phyloP scores from a whole-genome alignment of 2,329 filamentous ascomycete genomes.

The Fusarium luffae region DNA sequence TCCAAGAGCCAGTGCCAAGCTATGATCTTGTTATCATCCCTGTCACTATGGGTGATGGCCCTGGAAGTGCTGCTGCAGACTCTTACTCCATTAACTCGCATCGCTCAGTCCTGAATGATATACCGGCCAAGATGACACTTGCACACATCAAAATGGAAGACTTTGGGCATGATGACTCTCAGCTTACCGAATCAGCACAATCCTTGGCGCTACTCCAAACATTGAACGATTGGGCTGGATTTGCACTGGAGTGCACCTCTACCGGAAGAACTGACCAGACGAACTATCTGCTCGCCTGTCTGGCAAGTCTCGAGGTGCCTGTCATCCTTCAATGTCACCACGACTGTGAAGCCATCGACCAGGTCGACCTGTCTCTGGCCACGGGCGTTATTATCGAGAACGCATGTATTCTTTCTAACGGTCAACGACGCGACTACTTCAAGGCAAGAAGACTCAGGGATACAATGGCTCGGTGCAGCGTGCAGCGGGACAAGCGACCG shows the following conservation, averaged over 20 bases:
- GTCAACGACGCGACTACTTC: constrained; percentile 34
- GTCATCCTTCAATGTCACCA: constrained; percentile 30
- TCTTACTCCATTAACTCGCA: background rate
- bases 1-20: background rate
- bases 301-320: constrained; percentile 2
- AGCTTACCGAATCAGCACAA: background rate
- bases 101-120: background rate
- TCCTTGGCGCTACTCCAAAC: background rate
- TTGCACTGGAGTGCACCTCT: background rate
- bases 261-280: constrained; percentile 3
- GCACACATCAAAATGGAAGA: background rate
- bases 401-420: constrained; percentile 30
- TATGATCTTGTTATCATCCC: constrained; percentile 3
- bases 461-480: constrained; percentile 21
- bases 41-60: background rate
- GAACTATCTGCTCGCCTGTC: constrained; percentile 13
- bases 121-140: background rate
- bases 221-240: background rate
- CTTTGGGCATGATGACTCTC: background rate
- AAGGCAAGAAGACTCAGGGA: constrained; percentile 20
- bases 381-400: constrained; percentile 32
- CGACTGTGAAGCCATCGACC: constrained; percentile 26
- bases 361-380: constrained; percentile 16
- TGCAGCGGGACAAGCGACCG: constrained; percentile 25
- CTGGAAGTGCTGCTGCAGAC: background rate